Evolutionary conservation across 192 early-diverging fungal species (phyloP), one percentile per base, ranked within the genome.

Genomic region (Globomyces pollinis-pini): DNA sequence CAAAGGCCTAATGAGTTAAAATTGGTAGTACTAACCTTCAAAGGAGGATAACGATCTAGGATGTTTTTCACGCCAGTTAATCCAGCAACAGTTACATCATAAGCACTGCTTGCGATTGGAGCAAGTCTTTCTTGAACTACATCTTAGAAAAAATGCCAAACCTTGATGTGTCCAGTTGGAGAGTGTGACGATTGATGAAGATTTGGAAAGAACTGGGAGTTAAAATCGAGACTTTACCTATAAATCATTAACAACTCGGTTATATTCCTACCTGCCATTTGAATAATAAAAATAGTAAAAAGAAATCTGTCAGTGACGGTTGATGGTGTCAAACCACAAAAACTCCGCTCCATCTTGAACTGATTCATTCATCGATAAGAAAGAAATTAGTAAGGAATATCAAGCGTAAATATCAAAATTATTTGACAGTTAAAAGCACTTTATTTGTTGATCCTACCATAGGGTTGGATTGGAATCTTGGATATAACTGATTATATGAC

Each of bases 31-130:
- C 32, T n/a, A n/a, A 67, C 64, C 71, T 69, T 69, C 31, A 73
- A 28, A 13, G 66, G 71, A 11, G 71, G 71, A 54, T 69, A 69
- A 33, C 64, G n/a, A 54, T 69, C 61, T 6, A 72, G 59, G 31
- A 72, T 44, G 3, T 45, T 52, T n/a, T n/a, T n/a, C n/a, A n/a
- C n/a, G n/a, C n/a, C n/a, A n/a, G n/a, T n/a, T n/a, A n/a, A n/a
- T n/a, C n/a, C n/a, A n/a, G n/a, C n/a, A n/a, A n/a, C n/a, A n/a
- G n/a, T n/a, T n/a, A n/a, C n/a, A n/a, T n/a, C n/a, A n/a, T n/a
- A n/a, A n/a, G n/a, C n/a, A n/a, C n/a, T n/a, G n/a, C n/a, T n/a
- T n/a, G n/a, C n/a, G n/a, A n/a, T n/a, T n/a, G n/a, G n/a, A n/a
- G n/a, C n/a, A n/a, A n/a, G n/a, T n/a, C n/a, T n/a, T n/a, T n/a